Evolutionary conservation across 176 grass and related monocot species (phyloP), one percentile per base, ranked within the genome.

Genomic region (Juncus effusus): DNA sequence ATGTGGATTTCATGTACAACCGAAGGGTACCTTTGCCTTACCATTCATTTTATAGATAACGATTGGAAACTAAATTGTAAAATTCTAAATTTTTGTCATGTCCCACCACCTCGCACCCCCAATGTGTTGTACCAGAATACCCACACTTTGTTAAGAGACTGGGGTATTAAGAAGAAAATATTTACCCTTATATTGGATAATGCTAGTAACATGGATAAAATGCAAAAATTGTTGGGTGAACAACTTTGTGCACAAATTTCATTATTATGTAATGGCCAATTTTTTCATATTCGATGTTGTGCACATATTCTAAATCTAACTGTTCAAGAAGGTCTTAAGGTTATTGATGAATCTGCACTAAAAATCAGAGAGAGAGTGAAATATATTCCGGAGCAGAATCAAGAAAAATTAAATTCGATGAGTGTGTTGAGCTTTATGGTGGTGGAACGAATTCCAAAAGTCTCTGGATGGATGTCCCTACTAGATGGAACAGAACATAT

Each of bases 281-380:
- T 67, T 67, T 50, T 67, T 13, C 63, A 67, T 49, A 11, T 44
- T 13, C 63, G 63, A 0, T 42, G 63, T 45, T 67, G 19, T 19
- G 63, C 63, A 1, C 63, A 40, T 67, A 67, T 67, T 47, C n/a
- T 67, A 10, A 45, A 44, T 67, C 2, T 57, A 4, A 57, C 3
- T 57, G 54, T 57, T 9, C 54, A 57, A 11, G 54, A 57, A 0
- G 10, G 54, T 9, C 14, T 57, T 13, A 57, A 57, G 4, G 14
- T 57, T 57, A 13, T 16, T 5, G 14, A 57, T 13, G 2, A 57
- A 57, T 13, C 14, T 4, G 14, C 3, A 13, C 54, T 57, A 13
- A 57, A 57, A 16, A 57, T 57, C n/a, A 57, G 54, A 57, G 54
- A 57, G 4, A 13, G 54, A 2, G 54, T 57, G 4, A 13, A 57